Percentiles rank a stretch among this genome's conserved stretches.
Evolutionary conservation across 2,329 filamentous ascomycete genomes (phyloP).

Genomic region (Anisogramma anomala): DNA sequence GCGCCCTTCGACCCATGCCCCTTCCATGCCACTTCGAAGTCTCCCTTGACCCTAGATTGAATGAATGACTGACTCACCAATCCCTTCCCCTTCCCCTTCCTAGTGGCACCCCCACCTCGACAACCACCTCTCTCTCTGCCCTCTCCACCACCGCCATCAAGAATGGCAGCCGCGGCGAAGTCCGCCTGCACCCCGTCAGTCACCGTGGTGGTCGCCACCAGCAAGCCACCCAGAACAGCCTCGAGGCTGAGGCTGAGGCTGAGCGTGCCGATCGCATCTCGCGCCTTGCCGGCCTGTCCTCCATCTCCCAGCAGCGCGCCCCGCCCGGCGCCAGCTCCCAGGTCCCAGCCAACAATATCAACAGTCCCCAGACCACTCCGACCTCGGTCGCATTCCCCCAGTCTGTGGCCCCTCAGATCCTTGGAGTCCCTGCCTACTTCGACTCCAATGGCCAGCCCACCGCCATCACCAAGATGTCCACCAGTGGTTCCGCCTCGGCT

Average conservation of each 20-base stretch:
- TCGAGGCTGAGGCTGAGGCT: slow-evolving; percentile 85
- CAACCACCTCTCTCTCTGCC: slow-evolving; percentile 81
- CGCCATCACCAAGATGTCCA: slow-evolving; percentile 67
- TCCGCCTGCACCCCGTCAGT: slow-evolving; percentile 48
- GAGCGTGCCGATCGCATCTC: slow-evolving; percentile 93
- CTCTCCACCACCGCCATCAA: slow-evolving; percentile 93
- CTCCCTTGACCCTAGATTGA: too few relatives aligned
- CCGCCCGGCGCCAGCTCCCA: slow-evolving; percentile 24
- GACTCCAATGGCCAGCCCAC: slow-evolving; percentile 61
- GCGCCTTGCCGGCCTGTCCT: slow-evolving; percentile 81
- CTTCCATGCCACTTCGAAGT: too few relatives aligned
- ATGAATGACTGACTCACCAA: too few relatives aligned
- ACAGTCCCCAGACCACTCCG: slow-evolving; percentile 36
- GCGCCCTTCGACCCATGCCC: not conserved
- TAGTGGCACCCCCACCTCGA: slow-evolving; percentile 86
- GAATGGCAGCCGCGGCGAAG: slow-evolving; percentile 80
- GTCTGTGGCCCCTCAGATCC: slow-evolving; percentile 25
- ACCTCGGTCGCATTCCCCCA: slow-evolving; percentile 34
- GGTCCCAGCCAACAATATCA: slow-evolving; percentile 24
- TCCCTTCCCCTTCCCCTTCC: slow-evolving; percentile 14
- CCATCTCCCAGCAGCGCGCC: slow-evolving; percentile 65
- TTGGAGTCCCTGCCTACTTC: slow-evolving; percentile 54
- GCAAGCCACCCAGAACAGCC: slow-evolving; percentile 55
- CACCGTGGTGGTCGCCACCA: slow-evolving; percentile 45
- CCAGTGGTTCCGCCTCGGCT: slow-evolving; percentile 80